Base-by-base conservation (phyloP, 1,284 basidiomycete genomes). In the Tylopilus sp. region DNA sequence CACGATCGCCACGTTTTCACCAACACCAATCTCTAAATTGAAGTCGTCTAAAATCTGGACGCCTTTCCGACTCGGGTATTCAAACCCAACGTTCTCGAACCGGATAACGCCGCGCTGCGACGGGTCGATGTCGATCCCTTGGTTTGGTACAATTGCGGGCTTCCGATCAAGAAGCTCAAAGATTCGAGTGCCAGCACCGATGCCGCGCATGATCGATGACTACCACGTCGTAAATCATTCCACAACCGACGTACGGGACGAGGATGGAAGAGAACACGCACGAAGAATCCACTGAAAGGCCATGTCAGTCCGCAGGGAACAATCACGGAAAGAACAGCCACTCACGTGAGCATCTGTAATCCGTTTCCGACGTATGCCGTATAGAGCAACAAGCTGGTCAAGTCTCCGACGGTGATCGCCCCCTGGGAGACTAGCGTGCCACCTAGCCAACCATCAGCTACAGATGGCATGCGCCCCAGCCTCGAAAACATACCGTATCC, bases 1-100 rank as follows among this genome's bases (percentile, higher is more conserved):
- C 86, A 97, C 94, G 44, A 98, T 84, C 3, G 92, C 94, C 35
- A 95, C 86, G 58, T 89, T 92, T 60, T 90, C 88, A 13, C 93
- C 94, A 18, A 86, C 82, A 33, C 78, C 74, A 52, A 97, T 74
- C 46, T 88, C 81, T 44, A 97, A 75, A 55, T 86, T 76, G 55
- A 96, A 83, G 12, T 87, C 80, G 53, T 89, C 83, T 48, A 97
- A 72, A 19, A 97, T 85, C 42, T 82, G 77, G 2, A 87, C 84
- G 31, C 86, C 86, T 49, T 78, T 82, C 23, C 94, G 77, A 48
- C 83, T 88, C 2, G 94, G 94, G 65, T 97, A 97, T 53, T 89
- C 84, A 63, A 97, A 97, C 15, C 75, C 72, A 31, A 97, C 80
- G 41, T 82, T 75, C 63, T 95, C 84, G 63, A 96, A 95, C 39